Evolutionary conservation across 2,329 filamentous ascomycete genomes (phyloP).

Genomic region (Dothideomycetes sp.): DNA sequence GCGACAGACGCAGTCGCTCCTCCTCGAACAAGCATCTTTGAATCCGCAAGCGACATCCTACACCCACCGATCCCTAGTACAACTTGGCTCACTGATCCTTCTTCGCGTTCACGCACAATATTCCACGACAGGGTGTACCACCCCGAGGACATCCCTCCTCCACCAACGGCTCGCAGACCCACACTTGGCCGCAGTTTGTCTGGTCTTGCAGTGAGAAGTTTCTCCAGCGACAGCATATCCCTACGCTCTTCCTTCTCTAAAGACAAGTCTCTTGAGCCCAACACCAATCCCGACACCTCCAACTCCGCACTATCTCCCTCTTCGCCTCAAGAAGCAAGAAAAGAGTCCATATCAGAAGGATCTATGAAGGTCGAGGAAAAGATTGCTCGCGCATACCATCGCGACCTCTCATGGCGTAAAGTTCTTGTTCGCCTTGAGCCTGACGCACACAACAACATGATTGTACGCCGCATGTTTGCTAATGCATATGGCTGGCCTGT

Average conservation of each 20-base stretch:
- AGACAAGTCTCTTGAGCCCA: no score
- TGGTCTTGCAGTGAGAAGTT: constrained; percentile 11
- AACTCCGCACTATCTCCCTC: neutral
- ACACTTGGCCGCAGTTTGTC: constrained; percentile 15
- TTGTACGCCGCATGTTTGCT: constrained; percentile 90
- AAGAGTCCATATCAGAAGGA: no score
- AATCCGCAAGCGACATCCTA: constrained; percentile 84
- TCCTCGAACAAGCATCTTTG: constrained; percentile 85
- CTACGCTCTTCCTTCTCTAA: constrained; percentile 34
- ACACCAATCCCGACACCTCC: constrained; percentile 6
- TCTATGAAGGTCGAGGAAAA: constrained; percentile 98
- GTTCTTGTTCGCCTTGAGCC: constrained; percentile 91
- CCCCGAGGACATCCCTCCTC: constrained; percentile 80
- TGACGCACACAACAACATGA: constrained; percentile 97
- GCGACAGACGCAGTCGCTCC: constrained; percentile 43
- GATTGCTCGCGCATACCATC: constrained; percentile 91
- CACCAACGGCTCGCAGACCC: constrained; percentile 44
- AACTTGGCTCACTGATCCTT: constrained; percentile 75
- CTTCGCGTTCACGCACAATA: constrained; percentile 73
- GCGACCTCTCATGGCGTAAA: constrained; percentile 87
- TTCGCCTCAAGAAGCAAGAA: neutral
- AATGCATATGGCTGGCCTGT: constrained; percentile 98
- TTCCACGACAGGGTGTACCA: constrained; percentile 97
- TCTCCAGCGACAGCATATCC: constrained; percentile 22
- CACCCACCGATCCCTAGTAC: constrained; percentile 76